phyloP scores from a whole-genome alignment of 768 basidiomycete genomes.

The Gloeopeniophorella convolvens region DNA sequence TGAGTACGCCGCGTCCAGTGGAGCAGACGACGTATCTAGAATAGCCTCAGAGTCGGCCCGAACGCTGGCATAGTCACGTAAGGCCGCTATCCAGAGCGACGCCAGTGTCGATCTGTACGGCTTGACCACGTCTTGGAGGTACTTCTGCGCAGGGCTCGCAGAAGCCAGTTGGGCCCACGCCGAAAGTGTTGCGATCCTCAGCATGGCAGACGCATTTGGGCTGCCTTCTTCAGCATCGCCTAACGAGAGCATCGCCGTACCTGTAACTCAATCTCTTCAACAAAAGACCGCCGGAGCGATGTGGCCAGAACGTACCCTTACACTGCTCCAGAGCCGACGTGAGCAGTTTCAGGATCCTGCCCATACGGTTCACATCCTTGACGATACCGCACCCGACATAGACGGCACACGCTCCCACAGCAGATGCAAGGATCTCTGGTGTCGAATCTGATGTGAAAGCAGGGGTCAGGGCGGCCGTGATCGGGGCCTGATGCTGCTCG shows the following conservation, averaged over 20 bases:
- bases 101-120: conserved; percentile 73
- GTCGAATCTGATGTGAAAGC: conserved; percentile 94
- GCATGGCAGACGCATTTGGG: conserved; percentile 92
- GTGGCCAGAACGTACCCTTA: conserved; percentile 48
- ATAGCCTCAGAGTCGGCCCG: conserved; percentile 83
- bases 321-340: conserved; percentile 86
- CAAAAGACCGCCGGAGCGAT: background rate
- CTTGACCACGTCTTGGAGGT: conserved; percentile 74
- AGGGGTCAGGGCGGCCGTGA: conserved; percentile 94
- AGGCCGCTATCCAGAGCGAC: conserved; percentile 78
- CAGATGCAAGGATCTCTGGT: conserved; percentile 89
- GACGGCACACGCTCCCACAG: conserved; percentile 87
- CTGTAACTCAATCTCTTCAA: conserved; percentile 38
- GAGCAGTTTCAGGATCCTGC: conserved; percentile 84
- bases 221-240: conserved; percentile 84
- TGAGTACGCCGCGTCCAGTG: conserved; percentile 76
- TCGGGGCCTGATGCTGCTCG: conserved; percentile 97
- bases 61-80: conserved; percentile 90
- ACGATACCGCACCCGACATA: conserved; percentile 95
- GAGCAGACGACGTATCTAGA: conserved; percentile 66
- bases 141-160: conserved; percentile 63
- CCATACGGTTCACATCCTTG: conserved; percentile 87
- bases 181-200: conserved; percentile 85
- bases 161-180: conserved; percentile 94
- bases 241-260: conserved; percentile 74